Conservation (phyloP, 1,139 yeast species). For the Zygosaccharomyces sapae region DNA sequence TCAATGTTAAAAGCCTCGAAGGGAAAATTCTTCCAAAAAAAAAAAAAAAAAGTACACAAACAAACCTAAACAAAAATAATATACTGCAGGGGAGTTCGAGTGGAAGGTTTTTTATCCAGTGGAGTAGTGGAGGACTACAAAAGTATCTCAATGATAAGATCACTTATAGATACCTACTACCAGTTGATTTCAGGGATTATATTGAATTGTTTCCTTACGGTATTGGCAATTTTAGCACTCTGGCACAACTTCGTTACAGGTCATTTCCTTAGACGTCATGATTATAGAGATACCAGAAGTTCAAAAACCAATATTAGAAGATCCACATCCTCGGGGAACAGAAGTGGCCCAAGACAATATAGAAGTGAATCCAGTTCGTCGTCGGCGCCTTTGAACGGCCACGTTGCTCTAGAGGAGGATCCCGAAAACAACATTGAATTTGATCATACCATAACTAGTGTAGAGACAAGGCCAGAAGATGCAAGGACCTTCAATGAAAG, state of each 20-base stretch:
- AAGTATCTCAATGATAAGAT: slow-evolving; percentile 8
- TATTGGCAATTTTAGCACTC: slow-evolving; percentile 29
- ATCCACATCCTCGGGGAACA: neutral
- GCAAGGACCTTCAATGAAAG: slow-evolving; percentile 33
- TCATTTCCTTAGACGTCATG: slow-evolving; percentile 25
- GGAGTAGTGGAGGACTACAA: no score
- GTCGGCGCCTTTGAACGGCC: slow-evolving; percentile 19
- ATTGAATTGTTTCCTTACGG: slow-evolving; percentile 22
- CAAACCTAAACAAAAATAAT: neutral
- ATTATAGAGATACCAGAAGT: slow-evolving; percentile 32
- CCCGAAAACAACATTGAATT: slow-evolving; percentile 29
- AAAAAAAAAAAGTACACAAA: neutral
- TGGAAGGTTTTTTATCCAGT: neutral
- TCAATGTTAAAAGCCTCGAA: neutral
- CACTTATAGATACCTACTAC: slow-evolving; percentile 10
- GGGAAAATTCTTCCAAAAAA: neutral
- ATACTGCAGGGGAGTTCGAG: neutral
- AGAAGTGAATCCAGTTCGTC: slow-evolving; percentile 23
- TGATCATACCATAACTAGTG: slow-evolving; percentile 28
- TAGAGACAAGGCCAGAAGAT: slow-evolving; percentile 14
- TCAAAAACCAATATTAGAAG: slow-evolving; percentile 22
- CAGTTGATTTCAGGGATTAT: slow-evolving; percentile 21
- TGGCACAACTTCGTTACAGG: slow-evolving; percentile 30
- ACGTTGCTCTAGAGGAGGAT: slow-evolving; percentile 22
- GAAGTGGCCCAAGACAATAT: slow-evolving; percentile 12